A percentile compares a stretch with the other conserved stretches of the same genome.
These are phyloP conservation scores for Neurospora sp. DNA, from an alignment of 495 filamentous ascomycete species.

Conservation along the genomic window DNA sequence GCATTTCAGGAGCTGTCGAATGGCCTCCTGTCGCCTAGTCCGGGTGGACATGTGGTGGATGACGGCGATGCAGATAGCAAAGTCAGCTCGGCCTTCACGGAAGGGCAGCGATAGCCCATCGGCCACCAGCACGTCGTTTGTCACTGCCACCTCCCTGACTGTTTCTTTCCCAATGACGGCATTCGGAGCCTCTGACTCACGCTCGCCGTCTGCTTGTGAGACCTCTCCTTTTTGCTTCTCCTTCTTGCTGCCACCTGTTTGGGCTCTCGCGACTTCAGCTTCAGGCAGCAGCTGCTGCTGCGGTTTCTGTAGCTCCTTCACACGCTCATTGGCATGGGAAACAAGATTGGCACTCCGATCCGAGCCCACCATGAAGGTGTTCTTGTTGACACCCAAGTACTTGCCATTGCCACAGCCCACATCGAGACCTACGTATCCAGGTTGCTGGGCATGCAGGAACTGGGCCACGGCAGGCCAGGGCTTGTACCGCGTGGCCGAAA, in stretches of 20 bases:
- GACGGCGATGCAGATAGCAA: slow-evolving; percentile 90
- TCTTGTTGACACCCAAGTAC: slow-evolving; percentile 70
- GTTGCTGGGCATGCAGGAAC: slow-evolving; percentile 58
- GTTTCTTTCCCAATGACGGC: not conserved
- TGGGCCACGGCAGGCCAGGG: slow-evolving; percentile 87
- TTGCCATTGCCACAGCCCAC: slow-evolving; percentile 96
- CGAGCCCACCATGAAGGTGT: slow-evolving; percentile 75
- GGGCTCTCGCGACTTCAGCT: not conserved
- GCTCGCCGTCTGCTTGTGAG: not conserved
- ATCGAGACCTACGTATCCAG: slow-evolving; percentile 80
- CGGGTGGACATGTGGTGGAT: slow-evolving; percentile 90
- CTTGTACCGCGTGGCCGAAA: slow-evolving; percentile 93
- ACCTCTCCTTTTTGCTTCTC: slow-evolving; percentile 1
- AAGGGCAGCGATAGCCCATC: slow-evolving; percentile 62
- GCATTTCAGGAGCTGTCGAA: slow-evolving; percentile 60
- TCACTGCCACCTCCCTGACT: slow-evolving; percentile 4
- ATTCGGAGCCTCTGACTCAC: not conserved
- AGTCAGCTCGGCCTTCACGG: slow-evolving; percentile 66
- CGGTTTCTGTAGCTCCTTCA: slow-evolving; percentile 35
- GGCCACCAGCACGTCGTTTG: slow-evolving; percentile 50
- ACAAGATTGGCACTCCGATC: slow-evolving; percentile 77
- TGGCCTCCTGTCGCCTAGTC: slow-evolving; percentile 60
- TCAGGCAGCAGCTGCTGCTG: slow-evolving; percentile 1
- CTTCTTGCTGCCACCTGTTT: not conserved
- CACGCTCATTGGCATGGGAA: slow-evolving; percentile 57